Conservation (phyloP, 768 basidiomycete species). For the Rhodotorula kratochvilovae region DNA sequence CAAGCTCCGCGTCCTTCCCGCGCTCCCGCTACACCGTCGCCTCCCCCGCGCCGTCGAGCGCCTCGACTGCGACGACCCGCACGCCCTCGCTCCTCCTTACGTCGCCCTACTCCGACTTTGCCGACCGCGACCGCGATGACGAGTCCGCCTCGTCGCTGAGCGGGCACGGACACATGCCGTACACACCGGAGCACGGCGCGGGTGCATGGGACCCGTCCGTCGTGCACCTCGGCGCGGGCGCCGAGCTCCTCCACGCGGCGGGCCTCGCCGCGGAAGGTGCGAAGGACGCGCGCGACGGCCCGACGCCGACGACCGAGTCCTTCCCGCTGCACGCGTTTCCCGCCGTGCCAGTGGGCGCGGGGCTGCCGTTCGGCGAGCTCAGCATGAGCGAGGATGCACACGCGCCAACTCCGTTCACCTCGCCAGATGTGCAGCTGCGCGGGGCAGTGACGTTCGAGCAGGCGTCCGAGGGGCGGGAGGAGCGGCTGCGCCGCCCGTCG, state of each 20-base stretch:
- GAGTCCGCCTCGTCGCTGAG: neutral
- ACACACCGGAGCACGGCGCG: neutral
- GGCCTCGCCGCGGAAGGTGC: neutral
- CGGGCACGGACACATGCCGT: neutral
- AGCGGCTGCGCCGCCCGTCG: neutral
- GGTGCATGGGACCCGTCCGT: neutral
- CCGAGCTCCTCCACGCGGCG: neutral
- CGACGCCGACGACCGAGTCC: neutral
- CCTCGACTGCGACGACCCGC: neutral
- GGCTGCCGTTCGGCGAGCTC: neutral
- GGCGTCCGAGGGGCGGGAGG: neutral
- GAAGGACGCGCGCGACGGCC: neutral
- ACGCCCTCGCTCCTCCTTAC: slow-evolving; percentile 18
- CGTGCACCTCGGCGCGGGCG: neutral
- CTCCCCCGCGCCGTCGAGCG: slow-evolving; percentile 7
- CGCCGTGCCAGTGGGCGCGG: neutral
- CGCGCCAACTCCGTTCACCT: neutral
- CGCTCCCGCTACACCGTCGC: neutral
- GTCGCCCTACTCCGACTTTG: slow-evolving; percentile 13
- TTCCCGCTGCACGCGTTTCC: neutral
- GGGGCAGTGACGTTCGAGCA: neutral
- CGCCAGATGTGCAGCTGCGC: neutral
- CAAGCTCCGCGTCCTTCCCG: neutral
- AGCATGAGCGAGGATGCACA: no score
- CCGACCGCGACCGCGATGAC: slow-evolving; percentile 1